Conservation (phyloP, 306 rosid genomes). For the Citrullus amarus region DNA sequence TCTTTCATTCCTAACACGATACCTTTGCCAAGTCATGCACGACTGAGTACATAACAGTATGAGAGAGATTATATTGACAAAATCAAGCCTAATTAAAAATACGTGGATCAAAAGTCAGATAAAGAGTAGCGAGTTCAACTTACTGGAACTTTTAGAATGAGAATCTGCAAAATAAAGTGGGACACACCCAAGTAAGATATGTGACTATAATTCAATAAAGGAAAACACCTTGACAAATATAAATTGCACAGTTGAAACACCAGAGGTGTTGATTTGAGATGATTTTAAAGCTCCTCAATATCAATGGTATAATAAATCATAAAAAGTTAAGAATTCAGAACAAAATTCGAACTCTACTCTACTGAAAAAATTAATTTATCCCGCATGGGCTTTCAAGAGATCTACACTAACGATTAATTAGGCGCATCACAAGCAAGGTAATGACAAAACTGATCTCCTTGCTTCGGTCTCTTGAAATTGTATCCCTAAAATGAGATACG, state of each 20-base stretch:
- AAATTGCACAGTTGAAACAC: neutral
- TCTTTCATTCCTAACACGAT: neutral
- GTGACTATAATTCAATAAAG: conserved; percentile 1
- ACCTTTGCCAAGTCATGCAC: neutral
- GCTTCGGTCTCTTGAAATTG: neutral
- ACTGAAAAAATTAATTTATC: too few species aligned
- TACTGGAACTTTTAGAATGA: conserved; percentile 61
- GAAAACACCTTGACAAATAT: neutral
- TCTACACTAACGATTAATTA: neutral
- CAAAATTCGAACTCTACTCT: neutral
- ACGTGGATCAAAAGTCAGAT: neutral
- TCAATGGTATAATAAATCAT: neutral
- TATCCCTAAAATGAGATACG: neutral
- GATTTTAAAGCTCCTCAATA: neutral
- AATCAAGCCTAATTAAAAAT: neutral
- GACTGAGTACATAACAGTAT: neutral
- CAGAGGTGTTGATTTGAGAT: neutral
- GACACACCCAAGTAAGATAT: conserved; percentile 5
- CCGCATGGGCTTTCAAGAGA: neutral
- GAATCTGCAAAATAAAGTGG: conserved; percentile 51
- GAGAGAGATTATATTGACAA: neutral
- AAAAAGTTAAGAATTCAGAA: neutral
- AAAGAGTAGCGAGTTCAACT: conserved; percentile 24
- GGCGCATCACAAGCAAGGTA: neutral
- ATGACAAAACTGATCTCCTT: neutral